Evolutionary conservation across 768 basidiomycete genomes (phyloP).

Genomic region (Baorangia bicolor): DNA sequence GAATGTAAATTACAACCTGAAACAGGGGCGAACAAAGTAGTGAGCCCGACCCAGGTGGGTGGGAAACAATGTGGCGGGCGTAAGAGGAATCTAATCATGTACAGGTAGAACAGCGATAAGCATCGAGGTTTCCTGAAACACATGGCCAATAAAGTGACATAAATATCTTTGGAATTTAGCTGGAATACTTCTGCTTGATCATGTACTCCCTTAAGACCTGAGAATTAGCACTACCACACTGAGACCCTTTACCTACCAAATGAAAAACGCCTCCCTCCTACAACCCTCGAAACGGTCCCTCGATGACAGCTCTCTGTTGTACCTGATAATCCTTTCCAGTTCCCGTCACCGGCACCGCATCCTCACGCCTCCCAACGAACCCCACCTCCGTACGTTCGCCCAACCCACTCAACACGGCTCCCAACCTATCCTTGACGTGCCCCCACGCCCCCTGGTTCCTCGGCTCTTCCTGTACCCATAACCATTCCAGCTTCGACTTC

Average conservation of each 20-base stretch:
- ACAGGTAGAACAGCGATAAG: too few relatives aligned
- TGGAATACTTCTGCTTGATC: background rate
- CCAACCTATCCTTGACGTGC: slow-evolving; percentile 62
- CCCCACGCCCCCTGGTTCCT: slow-evolving; percentile 82
- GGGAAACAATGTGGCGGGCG: too few relatives aligned
- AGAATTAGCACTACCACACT: background rate
- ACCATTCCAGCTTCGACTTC: slow-evolving; percentile 35
- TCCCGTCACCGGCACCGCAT: slow-evolving; percentile 75
- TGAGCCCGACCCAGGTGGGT: too few relatives aligned
- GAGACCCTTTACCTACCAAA: slow-evolving; percentile 2
- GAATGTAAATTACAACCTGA: too few relatives aligned
- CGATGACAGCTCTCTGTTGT: slow-evolving; percentile 64
- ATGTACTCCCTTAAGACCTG: background rate
- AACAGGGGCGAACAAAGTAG: too few relatives aligned
- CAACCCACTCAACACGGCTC: slow-evolving; percentile 45
- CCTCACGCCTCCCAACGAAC: slow-evolving; percentile 70
- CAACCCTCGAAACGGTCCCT: slow-evolving; percentile 53
- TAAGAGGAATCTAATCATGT: too few relatives aligned
- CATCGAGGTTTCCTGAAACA: too few relatives aligned
- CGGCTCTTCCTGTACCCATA: slow-evolving; percentile 88
- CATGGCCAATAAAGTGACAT: too few relatives aligned
- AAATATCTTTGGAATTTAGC: too few relatives aligned
- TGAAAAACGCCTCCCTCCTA: slow-evolving; percentile 5
- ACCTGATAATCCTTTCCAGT: slow-evolving; percentile 63
- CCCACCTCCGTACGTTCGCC: slow-evolving; percentile 36